A percentile compares a stretch with the other conserved stretches of the same genome.
phyloP scores from a whole-genome alignment of 2,329 filamentous ascomycete genomes.

The Fusarium sp. region DNA sequence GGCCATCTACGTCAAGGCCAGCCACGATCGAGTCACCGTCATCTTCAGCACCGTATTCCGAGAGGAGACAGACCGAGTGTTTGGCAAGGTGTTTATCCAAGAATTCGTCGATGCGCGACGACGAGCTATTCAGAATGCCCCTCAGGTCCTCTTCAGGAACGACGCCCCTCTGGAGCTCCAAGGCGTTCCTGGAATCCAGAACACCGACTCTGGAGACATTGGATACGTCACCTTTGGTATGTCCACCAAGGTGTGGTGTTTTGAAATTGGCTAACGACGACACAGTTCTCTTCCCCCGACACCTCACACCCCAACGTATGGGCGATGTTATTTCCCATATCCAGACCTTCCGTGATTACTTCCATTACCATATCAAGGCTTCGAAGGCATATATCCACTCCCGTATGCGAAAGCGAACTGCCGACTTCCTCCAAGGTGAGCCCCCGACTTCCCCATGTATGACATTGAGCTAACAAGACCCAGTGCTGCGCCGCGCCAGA shows the following conservation, averaged over 20 bases:
- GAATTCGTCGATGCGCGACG: slow-evolving; percentile 97
- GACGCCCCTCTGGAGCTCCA: slow-evolving; percentile 94
- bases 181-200: slow-evolving; percentile 83
- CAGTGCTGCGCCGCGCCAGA: slow-evolving; percentile 94
- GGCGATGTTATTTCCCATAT: slow-evolving; percentile 98
- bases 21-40: slow-evolving; percentile 95
- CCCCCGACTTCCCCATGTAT: neutral
- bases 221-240: slow-evolving; percentile 98
- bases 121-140: slow-evolving; percentile 96
- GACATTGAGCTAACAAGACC: slow-evolving; percentile 42
- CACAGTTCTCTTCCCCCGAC: slow-evolving; percentile 91
- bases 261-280: slow-evolving; percentile 30
- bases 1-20: slow-evolving; percentile 98
- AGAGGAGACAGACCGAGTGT: slow-evolving; percentile 97
- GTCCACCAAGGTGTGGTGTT: neutral
- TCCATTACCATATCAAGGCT: slow-evolving; percentile 99
- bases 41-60: slow-evolving; percentile 99
- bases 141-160: slow-evolving; percentile 95
- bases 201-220: slow-evolving; percentile 83
- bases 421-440: slow-evolving; percentile 96
- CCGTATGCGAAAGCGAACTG: slow-evolving; percentile 95
- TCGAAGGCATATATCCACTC: slow-evolving; percentile 99
- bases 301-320: slow-evolving; percentile 90
- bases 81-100: slow-evolving; percentile 97
- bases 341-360: slow-evolving; percentile 99